Evolutionary conservation across 2,329 filamentous ascomycete genomes (phyloP).

Genomic region (Trichophaea hybrida): DNA sequence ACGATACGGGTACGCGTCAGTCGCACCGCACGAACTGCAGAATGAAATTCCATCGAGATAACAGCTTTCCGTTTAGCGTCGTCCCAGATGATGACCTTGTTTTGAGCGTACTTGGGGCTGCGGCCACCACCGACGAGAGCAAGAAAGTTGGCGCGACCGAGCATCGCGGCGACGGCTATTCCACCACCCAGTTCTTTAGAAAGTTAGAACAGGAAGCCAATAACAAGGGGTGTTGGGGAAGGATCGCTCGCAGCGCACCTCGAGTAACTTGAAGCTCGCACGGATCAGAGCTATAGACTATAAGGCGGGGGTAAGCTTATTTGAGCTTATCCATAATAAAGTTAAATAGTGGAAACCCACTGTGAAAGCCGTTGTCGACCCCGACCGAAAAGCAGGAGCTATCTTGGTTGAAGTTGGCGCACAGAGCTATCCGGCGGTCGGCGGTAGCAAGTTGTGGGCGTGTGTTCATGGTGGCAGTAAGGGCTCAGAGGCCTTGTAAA

Average conservation of each 20-base stretch:
- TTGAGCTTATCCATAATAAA: conserved; percentile 10
- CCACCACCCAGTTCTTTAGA: conserved; percentile 60
- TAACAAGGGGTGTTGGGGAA: neutral
- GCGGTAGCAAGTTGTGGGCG: conserved; percentile 70
- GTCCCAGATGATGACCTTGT: conserved; percentile 89
- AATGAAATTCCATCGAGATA: conserved; percentile 64
- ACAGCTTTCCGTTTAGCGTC: conserved; percentile 62
- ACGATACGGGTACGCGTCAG: conserved; percentile 63
- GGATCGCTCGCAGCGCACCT: conserved; percentile 34
- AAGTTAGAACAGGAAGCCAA: neutral
- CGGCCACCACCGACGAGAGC: conserved; percentile 80
- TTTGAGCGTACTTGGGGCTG: conserved; percentile 70
- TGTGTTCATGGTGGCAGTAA: conserved; percentile 58
- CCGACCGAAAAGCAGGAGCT: conserved; percentile 76
- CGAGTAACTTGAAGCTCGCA: conserved; percentile 53
- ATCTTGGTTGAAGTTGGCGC: conserved; percentile 72
- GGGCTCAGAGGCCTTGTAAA: neutral
- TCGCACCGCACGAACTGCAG: conserved; percentile 64
- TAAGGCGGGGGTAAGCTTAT: conserved; percentile 6
- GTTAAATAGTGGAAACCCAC: conserved; percentile 37
- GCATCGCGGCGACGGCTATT: conserved; percentile 71
- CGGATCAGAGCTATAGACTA: conserved; percentile 59
- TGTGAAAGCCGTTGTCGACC: conserved; percentile 70
- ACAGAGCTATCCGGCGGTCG: conserved; percentile 59
- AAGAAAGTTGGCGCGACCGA: conserved; percentile 72